These are phyloP conservation scores for Linderniella brevidens DNA, from an alignment of 257 asterid species.

Conservation along the genomic window DNA sequence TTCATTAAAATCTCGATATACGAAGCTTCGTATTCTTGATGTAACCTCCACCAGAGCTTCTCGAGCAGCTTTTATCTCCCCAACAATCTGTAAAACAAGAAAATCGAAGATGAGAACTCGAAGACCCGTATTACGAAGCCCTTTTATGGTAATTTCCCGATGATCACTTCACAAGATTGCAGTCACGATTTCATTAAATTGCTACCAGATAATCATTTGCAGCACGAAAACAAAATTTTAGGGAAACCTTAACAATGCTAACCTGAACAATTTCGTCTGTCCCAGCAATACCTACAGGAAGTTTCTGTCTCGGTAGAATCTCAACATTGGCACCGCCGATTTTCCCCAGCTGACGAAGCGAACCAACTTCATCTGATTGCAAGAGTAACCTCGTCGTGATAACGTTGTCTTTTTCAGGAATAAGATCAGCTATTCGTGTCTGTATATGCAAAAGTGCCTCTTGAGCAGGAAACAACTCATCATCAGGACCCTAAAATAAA, in stretches of 20 bases:
- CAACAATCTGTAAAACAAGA: constrained; percentile 44
- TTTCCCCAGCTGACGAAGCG: constrained; percentile 42
- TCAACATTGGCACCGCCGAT: constrained; percentile 49
- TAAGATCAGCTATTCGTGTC: constrained; percentile 68
- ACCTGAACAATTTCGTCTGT: constrained; percentile 71
- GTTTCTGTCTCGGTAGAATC: constrained; percentile 46
- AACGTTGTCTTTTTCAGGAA: constrained; percentile 63
- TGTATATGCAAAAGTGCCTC: constrained; percentile 95
- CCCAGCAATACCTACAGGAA: constrained; percentile 43
- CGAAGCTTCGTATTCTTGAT: constrained; percentile 32
- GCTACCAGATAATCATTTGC: too few species aligned
- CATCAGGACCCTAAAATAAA: constrained; percentile 80
- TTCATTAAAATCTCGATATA: constrained; percentile 24
- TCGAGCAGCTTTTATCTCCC: constrained; percentile 49
- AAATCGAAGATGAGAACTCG: constrained; percentile 1
- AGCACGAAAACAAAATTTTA: too few species aligned
- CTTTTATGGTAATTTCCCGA: too few species aligned
- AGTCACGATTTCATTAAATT: too few species aligned
- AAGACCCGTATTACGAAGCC: background rate
- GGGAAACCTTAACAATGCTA: background rate
- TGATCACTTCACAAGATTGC: background rate
- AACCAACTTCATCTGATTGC: constrained; percentile 60
- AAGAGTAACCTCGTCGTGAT: constrained; percentile 61
- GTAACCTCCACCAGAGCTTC: constrained; percentile 48
- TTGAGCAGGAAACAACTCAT: constrained; percentile 95